phyloP scores from a whole-genome alignment of 345 rosid species.

The Hibiscus tridactylites region DNA sequence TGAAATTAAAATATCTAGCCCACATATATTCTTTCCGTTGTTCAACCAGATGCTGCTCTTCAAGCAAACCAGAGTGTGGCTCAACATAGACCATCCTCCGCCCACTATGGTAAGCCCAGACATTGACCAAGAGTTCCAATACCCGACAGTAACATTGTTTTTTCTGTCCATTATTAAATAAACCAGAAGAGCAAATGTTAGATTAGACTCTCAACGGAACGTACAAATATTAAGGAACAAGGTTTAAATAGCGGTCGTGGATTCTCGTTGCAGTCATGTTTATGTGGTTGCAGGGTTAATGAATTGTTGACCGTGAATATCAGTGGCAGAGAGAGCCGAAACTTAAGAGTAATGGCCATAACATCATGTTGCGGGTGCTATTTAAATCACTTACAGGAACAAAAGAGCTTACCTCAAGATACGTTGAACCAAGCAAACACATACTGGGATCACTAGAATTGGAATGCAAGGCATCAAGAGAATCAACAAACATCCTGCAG shows the following conservation, averaged over 20 bases:
- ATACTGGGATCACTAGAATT: constrained; percentile 29
- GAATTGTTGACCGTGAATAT: background rate
- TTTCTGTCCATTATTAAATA: constrained; percentile 39
- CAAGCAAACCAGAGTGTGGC: constrained; percentile 53
- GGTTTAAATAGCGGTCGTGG: background rate
- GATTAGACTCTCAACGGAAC: background rate
- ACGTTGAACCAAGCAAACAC: constrained; percentile 62
- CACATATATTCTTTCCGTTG: constrained; percentile 63
- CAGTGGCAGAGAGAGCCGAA: background rate
- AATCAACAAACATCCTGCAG: constrained; percentile 86
- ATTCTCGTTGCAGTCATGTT: background rate
- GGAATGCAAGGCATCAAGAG: constrained; percentile 65
- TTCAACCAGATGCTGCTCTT: constrained; percentile 69
- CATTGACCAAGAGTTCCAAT: constrained; percentile 73
- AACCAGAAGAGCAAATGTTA: background rate
- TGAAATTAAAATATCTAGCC: constrained; percentile 69
- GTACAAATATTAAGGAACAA: background rate
- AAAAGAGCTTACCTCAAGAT: constrained; percentile 49
- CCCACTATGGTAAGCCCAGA: constrained; percentile 95
- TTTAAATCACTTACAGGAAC: background rate
- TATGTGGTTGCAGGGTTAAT: background rate
- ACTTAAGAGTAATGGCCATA: background rate
- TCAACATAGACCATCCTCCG: constrained; percentile 83
- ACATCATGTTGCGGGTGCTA: background rate
- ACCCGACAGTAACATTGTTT: constrained; percentile 87